Evolutionary conservation across 345 rosid genomes (phyloP).

Genomic region (Euphorbia pulcherrima): DNA sequence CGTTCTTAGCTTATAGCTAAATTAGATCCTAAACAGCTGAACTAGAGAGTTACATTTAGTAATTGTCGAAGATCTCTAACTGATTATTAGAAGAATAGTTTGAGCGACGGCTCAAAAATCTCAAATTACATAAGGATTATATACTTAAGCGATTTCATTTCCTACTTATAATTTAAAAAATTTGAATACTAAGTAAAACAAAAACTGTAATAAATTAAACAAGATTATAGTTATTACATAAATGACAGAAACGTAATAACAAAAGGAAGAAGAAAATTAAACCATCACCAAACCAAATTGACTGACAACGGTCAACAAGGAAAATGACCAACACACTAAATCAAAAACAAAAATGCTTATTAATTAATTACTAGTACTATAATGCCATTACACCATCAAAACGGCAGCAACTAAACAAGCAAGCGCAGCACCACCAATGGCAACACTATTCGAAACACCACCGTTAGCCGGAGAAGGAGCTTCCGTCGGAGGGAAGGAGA

Average conservation of each 20-base stretch:
- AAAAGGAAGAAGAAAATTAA: neutral
- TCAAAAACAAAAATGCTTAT: neutral
- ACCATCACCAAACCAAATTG: neutral
- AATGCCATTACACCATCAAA: slow-evolving; percentile 18
- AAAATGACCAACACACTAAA: neutral
- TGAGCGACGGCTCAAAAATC: no score
- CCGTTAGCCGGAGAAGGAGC: slow-evolving; percentile 21
- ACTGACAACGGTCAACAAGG: neutral
- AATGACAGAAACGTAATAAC: neutral
- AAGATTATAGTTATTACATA: no score
- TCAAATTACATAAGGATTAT: no score
- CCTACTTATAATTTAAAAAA: no score
- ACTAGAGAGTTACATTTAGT: no score
- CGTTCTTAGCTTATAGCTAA: no score
- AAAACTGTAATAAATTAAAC: no score
- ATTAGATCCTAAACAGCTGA: no score
- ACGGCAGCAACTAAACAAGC: slow-evolving; percentile 16
- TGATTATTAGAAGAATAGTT: no score
- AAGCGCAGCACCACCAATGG: slow-evolving; percentile 5
- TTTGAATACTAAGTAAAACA: no score
- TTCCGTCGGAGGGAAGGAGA: slow-evolving; percentile 16
- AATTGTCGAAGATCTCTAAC: no score
- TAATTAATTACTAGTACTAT: neutral
- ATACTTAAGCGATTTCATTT: no score
- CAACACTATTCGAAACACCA: slow-evolving; percentile 7